Base-by-base conservation (phyloP, 2,329 filamentous ascomycete species). In the Aspergillus arachidicola region DNA sequence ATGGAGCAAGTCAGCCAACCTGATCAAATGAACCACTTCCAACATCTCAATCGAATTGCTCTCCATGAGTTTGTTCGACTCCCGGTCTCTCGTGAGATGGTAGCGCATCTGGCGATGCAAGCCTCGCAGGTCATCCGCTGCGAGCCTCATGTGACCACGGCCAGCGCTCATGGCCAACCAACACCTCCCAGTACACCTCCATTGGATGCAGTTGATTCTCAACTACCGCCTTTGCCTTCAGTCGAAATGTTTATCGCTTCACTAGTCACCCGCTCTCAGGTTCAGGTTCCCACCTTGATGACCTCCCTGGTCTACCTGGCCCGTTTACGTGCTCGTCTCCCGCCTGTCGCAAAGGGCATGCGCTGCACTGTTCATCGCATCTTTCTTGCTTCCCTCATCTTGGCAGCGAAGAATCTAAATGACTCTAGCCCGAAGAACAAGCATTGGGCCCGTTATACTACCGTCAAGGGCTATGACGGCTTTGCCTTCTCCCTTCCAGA, bases 381-480 rank as follows among this genome's bases (percentile, higher is more conserved):
- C 85, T 98, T 99, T 82, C 87, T 99, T 56, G 94, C 82, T 7
- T 81, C 80, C 5, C 72, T 84, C 53, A 83, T 84, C 45, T 83
- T 90, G 57, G 89, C 95, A 1, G 94, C 95, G 72, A 99, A 99
- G 89, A 97, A 97, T 79, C 87, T 98, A 71, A 98, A 99, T 79
- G 95, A 98, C 84, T 97, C 93, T 65, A 97, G 93, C 14, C 95
- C 95, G 67, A 98, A 98, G 89, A 99, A 99, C 87, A 98, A 98
- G 89, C 95, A 99, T 85, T 99, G 95, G 95, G 94, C 95, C 68
- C 90, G 89, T 73, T 99, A 98, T 84, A 96, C 91, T 64, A 83
- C 89, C 72, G 89, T 97, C 71, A 85, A 85, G 66, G 87, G 86
- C 59, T 90, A 84, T 77, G 88, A 89, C 12, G 87, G 84, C 74